phyloP scores from a whole-genome alignment of 2,329 filamentous ascomycete genomes.

The Chaetomiaceae sp. region DNA sequence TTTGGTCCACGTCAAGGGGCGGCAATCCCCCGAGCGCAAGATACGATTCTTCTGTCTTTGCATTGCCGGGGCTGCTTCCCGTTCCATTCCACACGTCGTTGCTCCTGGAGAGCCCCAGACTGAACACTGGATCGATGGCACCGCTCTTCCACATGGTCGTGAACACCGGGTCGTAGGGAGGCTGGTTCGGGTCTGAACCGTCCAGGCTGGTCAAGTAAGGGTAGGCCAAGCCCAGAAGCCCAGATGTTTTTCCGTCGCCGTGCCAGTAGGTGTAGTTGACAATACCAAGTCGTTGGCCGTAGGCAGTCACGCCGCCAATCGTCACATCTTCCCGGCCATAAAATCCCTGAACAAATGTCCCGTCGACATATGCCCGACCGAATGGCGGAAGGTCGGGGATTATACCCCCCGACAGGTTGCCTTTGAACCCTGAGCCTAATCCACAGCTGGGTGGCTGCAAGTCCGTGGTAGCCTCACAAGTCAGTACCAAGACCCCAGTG shows the following conservation, averaged over 20 bases:
- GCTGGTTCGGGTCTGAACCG: constrained; percentile 21
- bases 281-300: constrained; percentile 40
- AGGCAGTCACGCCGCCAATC: constrained; percentile 40
- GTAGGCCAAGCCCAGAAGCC: constrained; percentile 47
- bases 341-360: constrained; percentile 34
- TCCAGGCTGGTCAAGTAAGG: constrained; percentile 39
- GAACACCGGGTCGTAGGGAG: constrained; percentile 44
- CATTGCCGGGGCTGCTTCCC: neutral
- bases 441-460: constrained; percentile 22
- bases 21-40: constrained; percentile 45
- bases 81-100: constrained; percentile 13
- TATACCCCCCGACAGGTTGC: constrained; percentile 29
- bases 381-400: constrained; percentile 35
- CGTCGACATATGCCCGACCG: constrained; percentile 39
- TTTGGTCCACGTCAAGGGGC: constrained; percentile 31
- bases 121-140: constrained; percentile 40
- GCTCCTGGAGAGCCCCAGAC: constrained; percentile 39
- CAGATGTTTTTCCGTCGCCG: constrained; percentile 40
- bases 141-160: constrained; percentile 41
- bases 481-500: too few species aligned
- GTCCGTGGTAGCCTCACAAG: neutral
- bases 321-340: constrained; percentile 37
- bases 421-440: constrained; percentile 23
- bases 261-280: constrained; percentile 37
- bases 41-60: constrained; percentile 32